These are phyloP conservation scores for Cadophora luteo-olivacea DNA, from an alignment of 2,329 filamentous ascomycete species.

Conservation along the genomic window DNA sequence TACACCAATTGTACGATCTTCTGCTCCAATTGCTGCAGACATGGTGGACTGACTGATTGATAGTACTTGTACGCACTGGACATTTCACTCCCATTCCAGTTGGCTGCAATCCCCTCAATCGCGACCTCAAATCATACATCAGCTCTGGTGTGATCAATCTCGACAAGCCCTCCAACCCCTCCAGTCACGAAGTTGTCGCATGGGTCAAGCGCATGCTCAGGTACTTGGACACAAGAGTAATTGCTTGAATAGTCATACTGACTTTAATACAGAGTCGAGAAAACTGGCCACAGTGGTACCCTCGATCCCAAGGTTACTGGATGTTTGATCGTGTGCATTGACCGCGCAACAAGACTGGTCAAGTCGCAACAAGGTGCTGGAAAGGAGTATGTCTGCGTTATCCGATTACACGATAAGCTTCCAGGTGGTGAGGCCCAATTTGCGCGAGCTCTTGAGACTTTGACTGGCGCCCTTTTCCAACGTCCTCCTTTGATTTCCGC, in stretches of 20 bases:
- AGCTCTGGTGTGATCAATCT: slow-evolving; percentile 98
- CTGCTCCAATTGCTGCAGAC: slow-evolving; percentile 7
- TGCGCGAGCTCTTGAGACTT: slow-evolving; percentile 88
- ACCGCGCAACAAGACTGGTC: slow-evolving; percentile 95
- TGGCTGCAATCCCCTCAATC: slow-evolving; percentile 88
- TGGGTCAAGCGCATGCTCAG: slow-evolving; percentile 98
- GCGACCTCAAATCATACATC: slow-evolving; percentile 96
- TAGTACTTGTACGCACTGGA: slow-evolving; percentile 89
- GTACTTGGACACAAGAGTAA: slow-evolving; percentile 53
- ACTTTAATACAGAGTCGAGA: slow-evolving; percentile 72
- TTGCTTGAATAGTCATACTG: slow-evolving; percentile 31
- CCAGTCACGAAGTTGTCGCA: slow-evolving; percentile 97
- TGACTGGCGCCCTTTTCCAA: slow-evolving; percentile 97
- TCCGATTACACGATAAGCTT: slow-evolving; percentile 93
- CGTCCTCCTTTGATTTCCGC: slow-evolving; percentile 96
- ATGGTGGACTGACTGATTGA: slow-evolving; percentile 28
- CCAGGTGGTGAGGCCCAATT: slow-evolving; percentile 94
- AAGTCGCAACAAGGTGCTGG: slow-evolving; percentile 99
- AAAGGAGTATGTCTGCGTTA: slow-evolving; percentile 98
- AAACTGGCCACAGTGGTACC: slow-evolving; percentile 97
- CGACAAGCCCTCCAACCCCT: slow-evolving; percentile 96
- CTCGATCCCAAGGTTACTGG: slow-evolving; percentile 98
- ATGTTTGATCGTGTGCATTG: slow-evolving; percentile 93
- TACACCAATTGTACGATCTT: slow-evolving; percentile 81
- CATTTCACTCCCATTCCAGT: slow-evolving; percentile 97